Evolutionary conservation across 2,329 filamentous ascomycete species (phyloP).

Genomic region (Cercospora sp.): DNA sequence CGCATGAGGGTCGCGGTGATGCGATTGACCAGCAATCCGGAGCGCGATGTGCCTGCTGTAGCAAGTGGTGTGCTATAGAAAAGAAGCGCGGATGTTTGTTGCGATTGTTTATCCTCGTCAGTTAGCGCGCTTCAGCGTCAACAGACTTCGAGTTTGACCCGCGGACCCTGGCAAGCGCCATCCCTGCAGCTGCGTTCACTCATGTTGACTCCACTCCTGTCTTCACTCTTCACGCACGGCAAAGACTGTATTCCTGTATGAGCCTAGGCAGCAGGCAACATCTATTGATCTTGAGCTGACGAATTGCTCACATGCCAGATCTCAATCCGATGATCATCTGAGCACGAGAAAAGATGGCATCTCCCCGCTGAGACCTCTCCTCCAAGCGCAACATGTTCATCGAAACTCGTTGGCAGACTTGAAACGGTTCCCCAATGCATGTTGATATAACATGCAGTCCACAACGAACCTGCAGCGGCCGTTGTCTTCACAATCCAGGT

Average conservation of each 20-base stretch:
- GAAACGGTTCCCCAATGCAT: not conserved
- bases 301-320: not conserved
- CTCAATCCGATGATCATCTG: not conserved
- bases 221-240: not conserved
- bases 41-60: not conserved
- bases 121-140: conserved; percentile 1
- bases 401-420: not conserved
- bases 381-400: not conserved
- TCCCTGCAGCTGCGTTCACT: conserved; percentile 2
- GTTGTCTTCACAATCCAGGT: too few species aligned
- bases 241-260: not conserved
- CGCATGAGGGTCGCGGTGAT: not conserved
- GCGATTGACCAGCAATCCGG: conserved; percentile 11
- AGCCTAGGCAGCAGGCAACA: not conserved
- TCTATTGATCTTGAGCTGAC: not conserved
- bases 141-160: conserved; percentile 1
- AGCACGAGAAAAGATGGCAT: not conserved
- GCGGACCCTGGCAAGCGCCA: conserved; percentile 1
- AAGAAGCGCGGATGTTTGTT: conserved; percentile 1
- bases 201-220: not conserved
- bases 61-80: not conserved
- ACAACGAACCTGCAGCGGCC: not conserved
- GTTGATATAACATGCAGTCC: not conserved
- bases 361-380: not conserved
- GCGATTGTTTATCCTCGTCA: conserved; percentile 8